Base-by-base conservation (phyloP, 306 rosid species). In the Acacia confusa region DNA sequence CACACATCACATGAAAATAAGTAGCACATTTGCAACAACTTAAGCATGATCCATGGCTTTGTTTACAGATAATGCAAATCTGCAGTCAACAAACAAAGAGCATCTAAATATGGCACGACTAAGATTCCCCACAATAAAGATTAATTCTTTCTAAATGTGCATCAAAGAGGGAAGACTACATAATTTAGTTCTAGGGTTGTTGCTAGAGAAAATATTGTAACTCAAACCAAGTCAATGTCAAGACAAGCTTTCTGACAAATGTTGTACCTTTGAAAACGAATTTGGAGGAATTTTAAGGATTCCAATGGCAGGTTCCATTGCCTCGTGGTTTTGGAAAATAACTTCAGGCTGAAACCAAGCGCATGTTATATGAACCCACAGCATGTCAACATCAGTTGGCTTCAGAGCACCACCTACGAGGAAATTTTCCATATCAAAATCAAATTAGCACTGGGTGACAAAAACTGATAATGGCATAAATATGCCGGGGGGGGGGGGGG, bases 261-360 rank as follows among this genome's bases (percentile, higher is more conserved):
- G 20, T 22, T 74, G 78, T 89, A 95, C 99, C 97, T 93, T 95
- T 79, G 79, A 63, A 86, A 95, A 93, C 19, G 92, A 86, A 76
- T 48, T 77, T 4, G 91, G 69, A 68, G 97, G 95, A 78, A 95
- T 87, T 83, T 76, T 89, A 64, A 90, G 97, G 86, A 95, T 91
- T 87, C 99, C 97, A 66, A 83, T 82, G 48, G 99, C 99, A 74
- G 99, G 99, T 82, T 95, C 97, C 97, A 95, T 95, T 78, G 84
- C 85, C 87, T 89, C 93, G 1, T 91, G 88, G 80, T 95, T 85
- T 84, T 74, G 76, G 91, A 93, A 95, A 85, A 79, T 84, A 86
- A 95, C 89, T 91, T 87, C 97, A 68, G 92, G 99, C 71, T 70
- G 91, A 84, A 95, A 92, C 99, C 99, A 95, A 85, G 97, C 97